Base-by-base conservation (phyloP, 2,329 filamentous ascomycete species). In the Arthrinium puccinioides region DNA sequence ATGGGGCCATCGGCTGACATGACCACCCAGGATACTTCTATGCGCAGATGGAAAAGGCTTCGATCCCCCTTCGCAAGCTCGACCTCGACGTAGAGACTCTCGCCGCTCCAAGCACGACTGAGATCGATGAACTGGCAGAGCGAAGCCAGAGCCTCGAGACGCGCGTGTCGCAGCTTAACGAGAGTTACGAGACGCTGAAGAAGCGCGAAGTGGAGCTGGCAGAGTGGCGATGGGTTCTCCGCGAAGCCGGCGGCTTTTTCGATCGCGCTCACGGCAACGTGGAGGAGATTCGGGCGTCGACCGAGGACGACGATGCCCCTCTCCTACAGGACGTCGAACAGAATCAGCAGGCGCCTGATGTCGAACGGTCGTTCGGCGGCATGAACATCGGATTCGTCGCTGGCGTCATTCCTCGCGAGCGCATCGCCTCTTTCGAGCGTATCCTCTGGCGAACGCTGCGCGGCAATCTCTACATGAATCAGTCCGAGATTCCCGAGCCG, bases 311-410 rank as follows among this genome's bases (percentile, higher is more conserved):
- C 56, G 89, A 97, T 63, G 92, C 92, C 43, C 92, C 94, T 28
- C 75, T 98, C 31, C 79, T 98, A 39, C 84, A 85, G 48, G 92
- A 98, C 57, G 77, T 97, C 36, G 92, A 98, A 62, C 86, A 95
- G 58, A 81, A 89, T 56, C 72, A 70, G 43, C 62, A 70, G 38
- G 73, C 73, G 37, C 67, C 77, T 35, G 84, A 87, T 42, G 82
- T 72, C 25, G 87, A 92, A 56, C 79, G 84, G 47, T 92, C 87
- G 28, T 96, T 98, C 63, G 92, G 87, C 6, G 87, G 88, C 44
- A 94, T 97, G 86, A 96, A 97, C 66, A 98, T 98, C 58, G 92
- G 92, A 9, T 98, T 98, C 54, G 90, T 98, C 37, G 86, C 92
- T 38, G 92, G 92, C 63, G 92, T 97, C 51, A 97, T 98, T 52